Percentiles rank a stretch among this genome's conserved stretches.
Evolutionary conservation across 352 stramenopile species (phyloP).

Genomic region (Pelagophyceae sp.): DNA sequence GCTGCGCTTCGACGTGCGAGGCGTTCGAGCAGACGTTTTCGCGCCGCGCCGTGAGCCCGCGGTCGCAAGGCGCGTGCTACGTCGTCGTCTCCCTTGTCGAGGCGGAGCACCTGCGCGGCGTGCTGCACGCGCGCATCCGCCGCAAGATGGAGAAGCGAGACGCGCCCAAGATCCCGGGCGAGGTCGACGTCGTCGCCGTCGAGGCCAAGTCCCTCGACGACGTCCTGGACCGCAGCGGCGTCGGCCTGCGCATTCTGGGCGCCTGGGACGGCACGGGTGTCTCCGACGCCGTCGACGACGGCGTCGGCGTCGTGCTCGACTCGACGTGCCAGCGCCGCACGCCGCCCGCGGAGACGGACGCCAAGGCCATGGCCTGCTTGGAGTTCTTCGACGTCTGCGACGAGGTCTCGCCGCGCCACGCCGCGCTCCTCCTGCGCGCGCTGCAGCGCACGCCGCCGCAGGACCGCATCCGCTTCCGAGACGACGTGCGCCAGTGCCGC

Average conservation of each 20-base stretch:
- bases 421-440: background rate
- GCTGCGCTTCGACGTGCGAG: background rate
- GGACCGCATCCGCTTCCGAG: background rate
- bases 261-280: background rate
- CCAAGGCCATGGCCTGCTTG: background rate
- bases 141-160: background rate
- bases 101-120: slow-evolving; percentile 26
- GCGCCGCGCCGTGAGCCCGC: slow-evolving; percentile 17
- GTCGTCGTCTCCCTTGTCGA: slow-evolving; percentile 25
- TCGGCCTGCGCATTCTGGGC: background rate
- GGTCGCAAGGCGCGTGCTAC: slow-evolving; percentile 22
- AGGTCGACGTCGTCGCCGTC: background rate
- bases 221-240: background rate
- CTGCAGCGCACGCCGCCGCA: background rate
- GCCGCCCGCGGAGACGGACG: background rate
- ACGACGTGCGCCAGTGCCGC: background rate
- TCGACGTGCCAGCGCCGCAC: background rate
- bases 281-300: background rate
- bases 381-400: slow-evolving; percentile 19
- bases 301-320: background rate
- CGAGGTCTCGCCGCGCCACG: background rate
- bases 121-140: slow-evolving; percentile 15
- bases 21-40: background rate
- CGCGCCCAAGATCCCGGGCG: background rate
- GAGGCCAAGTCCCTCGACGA: no score